Base-by-base conservation (phyloP, 2,329 filamentous ascomycete species). In the Colletotrichum chlorophyti region DNA sequence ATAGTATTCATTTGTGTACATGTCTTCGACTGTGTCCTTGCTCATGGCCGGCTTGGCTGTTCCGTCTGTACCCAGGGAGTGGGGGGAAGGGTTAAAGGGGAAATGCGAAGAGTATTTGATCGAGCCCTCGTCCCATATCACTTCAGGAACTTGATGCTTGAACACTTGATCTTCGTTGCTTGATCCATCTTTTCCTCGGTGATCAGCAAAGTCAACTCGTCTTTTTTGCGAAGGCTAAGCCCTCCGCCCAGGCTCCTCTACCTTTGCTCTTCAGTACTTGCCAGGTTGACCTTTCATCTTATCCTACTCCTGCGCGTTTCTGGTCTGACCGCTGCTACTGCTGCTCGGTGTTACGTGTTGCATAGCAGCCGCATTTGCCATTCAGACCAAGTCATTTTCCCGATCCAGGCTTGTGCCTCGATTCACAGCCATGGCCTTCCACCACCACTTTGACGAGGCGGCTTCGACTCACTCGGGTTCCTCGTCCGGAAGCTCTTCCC, bases 131-230 rank as follows among this genome's bases (percentile, higher is more conserved):
- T n/a, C n/a, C n/a, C n/a, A n/a, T n/a, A n/a, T n/a, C 45, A 47
- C 53, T 53, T 53, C 53, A 26, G 41, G 7, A 6, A 15, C 12
- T 31, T 26, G 15, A 29, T 52, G 26, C 34, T 32, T 27, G 12
- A n/a, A 19, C 17, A 10, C n/a, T 52, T 29, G 37, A 15, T 24
- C n/a, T 14, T 43, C 29, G 21, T 26, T 37, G 34, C 35, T 31
- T 43, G 37, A 35, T 49, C 27, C 55, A n/a, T 59, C 50, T 55
- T 51, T 49, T 49, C 50, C 29, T 59, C 51, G 51, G 55, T 49
- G 42, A 31, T 37, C 37, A 54, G 17, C 37, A 59, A 58, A 49
- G 29, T 55, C 31, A 43, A 31, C 35, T 37, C 10, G 32, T 31
- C 24, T 48, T 34, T n/a, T n/a, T n/a, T n/a, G n/a, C n/a, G n/a